Evolutionary conservation across 306 rosid species (phyloP), one percentile per base, ranked within the genome.

Genomic region (Cucumis melo): DNA sequence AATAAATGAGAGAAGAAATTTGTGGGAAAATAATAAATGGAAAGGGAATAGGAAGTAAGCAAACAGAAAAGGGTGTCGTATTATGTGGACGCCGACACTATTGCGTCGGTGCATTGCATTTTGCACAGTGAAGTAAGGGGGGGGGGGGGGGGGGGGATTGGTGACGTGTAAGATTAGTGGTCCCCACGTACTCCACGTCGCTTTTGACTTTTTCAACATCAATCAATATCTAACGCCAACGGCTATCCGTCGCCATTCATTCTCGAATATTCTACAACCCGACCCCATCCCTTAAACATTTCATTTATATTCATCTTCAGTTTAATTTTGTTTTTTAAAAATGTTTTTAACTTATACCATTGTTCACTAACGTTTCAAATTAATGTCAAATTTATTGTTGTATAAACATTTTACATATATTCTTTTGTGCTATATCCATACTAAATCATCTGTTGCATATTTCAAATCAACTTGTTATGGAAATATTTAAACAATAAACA

Each of bases 101-200:
- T 11, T 17, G 75, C 56, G 75, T 68, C 75, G 75, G 75, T 68
- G 75, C 55, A 42, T 34, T 63, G 70, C 46, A 63, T 63, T 63
- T 34, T 67, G 74, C 27, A 64, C 3, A 19, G 27, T 2, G 38
- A 21, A 23, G 4, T 9, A 15, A 10, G 39, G 39, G n/a, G n/a
- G n/a, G n/a, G n/a, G n/a, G n/a, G n/a, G n/a, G n/a, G n/a, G n/a
- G n/a, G n/a, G n/a, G n/a, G 21, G 10, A 68, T 68, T 41, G 53
- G 0, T 44, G 56, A 68, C 75, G 75, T 46, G 75, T 7, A 39
- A 0, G 19, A 0, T 6, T 39, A 5, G 56, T 68, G 57, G 75
- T 21, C 56, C 74, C 74, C 36, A 1, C 36, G 44, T 5, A 21
- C 56, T 42, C 74, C 74, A 68, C 32, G 56, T 68, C 32, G 34